Evolutionary conservation across 805 yeast species (phyloP).

Genomic region (Blastobotrys attinorum): DNA sequence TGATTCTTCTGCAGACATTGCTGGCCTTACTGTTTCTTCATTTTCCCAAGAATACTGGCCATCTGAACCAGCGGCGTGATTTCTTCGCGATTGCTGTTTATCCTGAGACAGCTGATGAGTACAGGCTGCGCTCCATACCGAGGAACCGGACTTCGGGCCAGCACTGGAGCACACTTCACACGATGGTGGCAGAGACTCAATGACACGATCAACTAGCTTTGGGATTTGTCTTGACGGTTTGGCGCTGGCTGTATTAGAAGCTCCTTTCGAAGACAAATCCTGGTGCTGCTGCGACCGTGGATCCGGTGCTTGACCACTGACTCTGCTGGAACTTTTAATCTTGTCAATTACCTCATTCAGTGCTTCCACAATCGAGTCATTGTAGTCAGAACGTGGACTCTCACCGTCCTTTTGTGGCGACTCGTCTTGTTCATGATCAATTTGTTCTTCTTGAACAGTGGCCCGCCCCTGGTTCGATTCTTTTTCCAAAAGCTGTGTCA

Average conservation of each 20-base stretch:
- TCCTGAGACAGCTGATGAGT: not conserved
- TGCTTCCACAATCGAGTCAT: not conserved
- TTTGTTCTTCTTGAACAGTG: not conserved
- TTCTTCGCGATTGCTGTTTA: not conserved
- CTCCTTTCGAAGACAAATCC: not conserved
- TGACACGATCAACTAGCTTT: slow-evolving; percentile 1
- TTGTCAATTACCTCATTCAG: not conserved
- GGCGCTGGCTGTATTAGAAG: not conserved
- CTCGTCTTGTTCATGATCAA: not conserved
- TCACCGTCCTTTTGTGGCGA: not conserved
- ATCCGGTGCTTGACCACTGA: not conserved
- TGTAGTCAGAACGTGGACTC: not conserved
- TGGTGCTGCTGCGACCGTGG: not conserved
- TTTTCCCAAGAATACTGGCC: slow-evolving; percentile 9
- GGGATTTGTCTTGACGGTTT: not conserved
- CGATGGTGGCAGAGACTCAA: not conserved
- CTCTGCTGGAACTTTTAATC: not conserved
- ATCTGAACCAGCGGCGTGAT: not conserved
- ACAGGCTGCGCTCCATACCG: not conserved
- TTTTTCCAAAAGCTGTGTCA: not conserved
- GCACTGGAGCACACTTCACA: slow-evolving; percentile 1
- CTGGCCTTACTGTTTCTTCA: slow-evolving; percentile 13
- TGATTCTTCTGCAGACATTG: slow-evolving; percentile 15
- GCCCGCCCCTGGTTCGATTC: not conserved
- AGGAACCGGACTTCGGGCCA: not conserved